These are phyloP conservation scores for Monosporascus sp. DNA, from an alignment of 2,329 filamentous ascomycete genomes.

Conservation along the genomic window DNA sequence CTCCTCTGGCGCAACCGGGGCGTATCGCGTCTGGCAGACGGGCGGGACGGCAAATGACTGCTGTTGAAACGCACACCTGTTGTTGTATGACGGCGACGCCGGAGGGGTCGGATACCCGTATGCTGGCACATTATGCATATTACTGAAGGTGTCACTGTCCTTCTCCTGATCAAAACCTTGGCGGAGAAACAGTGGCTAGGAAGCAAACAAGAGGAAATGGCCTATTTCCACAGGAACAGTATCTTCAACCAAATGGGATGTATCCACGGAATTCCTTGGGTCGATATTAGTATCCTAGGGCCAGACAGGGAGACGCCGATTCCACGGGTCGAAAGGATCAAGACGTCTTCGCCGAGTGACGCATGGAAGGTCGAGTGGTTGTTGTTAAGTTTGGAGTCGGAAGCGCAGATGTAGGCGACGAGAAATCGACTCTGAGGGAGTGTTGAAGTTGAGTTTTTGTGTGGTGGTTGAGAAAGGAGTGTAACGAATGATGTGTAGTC, in stretches of 20 bases:
- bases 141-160: slow-evolving; percentile 31
- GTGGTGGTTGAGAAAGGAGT: slow-evolving; percentile 11
- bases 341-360: slow-evolving; percentile 16
- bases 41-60: slow-evolving; percentile 32
- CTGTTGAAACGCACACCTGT: slow-evolving; percentile 38
- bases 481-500: slow-evolving; percentile 17
- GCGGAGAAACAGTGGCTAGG: slow-evolving; percentile 17
- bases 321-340: slow-evolving; percentile 41
- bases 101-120: slow-evolving; percentile 55
- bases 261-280: slow-evolving; percentile 20
- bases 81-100: slow-evolving; percentile 50
- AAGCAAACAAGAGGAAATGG: slow-evolving; percentile 26
- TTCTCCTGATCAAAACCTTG: slow-evolving; percentile 18
- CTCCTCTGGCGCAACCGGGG: slow-evolving; percentile 69
- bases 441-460: slow-evolving; percentile 7
- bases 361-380: slow-evolving; percentile 10
- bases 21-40: slow-evolving; percentile 39
- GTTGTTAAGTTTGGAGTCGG: slow-evolving; percentile 5
- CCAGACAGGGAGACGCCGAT: slow-evolving; percentile 37
- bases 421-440: slow-evolving; percentile 5
- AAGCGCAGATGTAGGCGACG: slow-evolving; percentile 3
- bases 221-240: slow-evolving; percentile 22
- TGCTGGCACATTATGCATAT: slow-evolving; percentile 54
- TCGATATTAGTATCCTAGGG: slow-evolving; percentile 13
- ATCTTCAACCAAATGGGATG: slow-evolving; percentile 22